Conservation (phyloP, 768 basidiomycete genomes). For the Leccinum incarnatum region DNA sequence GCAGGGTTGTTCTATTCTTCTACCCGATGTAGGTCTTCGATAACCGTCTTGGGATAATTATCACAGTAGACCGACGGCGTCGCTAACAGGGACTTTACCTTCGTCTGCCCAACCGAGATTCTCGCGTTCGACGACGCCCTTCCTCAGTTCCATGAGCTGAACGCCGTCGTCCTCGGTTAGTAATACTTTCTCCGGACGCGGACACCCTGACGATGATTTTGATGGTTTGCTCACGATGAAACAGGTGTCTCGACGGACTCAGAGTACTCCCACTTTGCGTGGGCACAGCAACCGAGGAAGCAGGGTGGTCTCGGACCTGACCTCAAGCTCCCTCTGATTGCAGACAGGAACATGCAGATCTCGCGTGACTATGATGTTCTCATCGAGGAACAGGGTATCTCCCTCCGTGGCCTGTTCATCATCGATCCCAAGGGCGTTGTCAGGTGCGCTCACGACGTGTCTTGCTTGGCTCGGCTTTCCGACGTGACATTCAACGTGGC, state of each 20-base stretch:
- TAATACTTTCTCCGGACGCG: background rate
- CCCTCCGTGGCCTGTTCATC: slow-evolving; percentile 83
- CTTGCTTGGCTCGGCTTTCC: background rate
- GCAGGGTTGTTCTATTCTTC: slow-evolving; percentile 90
- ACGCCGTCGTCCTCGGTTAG: slow-evolving; percentile 75
- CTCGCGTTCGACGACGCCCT: slow-evolving; percentile 92
- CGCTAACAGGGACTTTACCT: slow-evolving; percentile 73
- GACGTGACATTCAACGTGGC: background rate
- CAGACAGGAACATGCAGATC: slow-evolving; percentile 77
- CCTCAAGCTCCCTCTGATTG: slow-evolving; percentile 79
- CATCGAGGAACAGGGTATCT: slow-evolving; percentile 83
- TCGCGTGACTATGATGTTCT: slow-evolving; percentile 86
- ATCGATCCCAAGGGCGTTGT: slow-evolving; percentile 82
- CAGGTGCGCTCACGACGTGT: slow-evolving; percentile 39
- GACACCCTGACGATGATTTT: background rate
- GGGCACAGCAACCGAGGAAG: slow-evolving; percentile 78
- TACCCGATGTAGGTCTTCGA: slow-evolving; percentile 75
- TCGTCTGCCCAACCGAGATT: slow-evolving; percentile 94
- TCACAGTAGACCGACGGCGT: background rate
- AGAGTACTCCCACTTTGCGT: slow-evolving; percentile 82
- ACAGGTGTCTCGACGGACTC: slow-evolving; percentile 86
- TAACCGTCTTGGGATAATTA: background rate
- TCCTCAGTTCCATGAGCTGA: slow-evolving; percentile 65
- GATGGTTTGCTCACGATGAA: background rate
- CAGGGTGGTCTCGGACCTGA: slow-evolving; percentile 89